Percentiles rank a stretch among this genome's conserved stretches.
Conservation (phyloP, 192 early-diverging fungal genomes). For the Phycomyces nitens region DNA sequence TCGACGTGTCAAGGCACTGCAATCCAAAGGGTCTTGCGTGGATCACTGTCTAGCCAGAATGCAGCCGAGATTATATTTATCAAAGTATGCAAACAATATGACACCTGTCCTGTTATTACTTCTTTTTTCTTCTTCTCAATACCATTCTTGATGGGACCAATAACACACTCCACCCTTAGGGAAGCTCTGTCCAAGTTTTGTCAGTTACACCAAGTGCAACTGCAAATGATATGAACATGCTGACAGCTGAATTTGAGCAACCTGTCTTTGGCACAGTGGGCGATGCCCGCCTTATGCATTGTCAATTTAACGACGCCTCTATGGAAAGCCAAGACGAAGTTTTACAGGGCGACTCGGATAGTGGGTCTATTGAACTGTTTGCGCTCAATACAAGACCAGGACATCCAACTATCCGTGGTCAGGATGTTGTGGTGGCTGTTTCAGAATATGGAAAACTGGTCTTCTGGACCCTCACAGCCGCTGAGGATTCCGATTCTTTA, state of each 20-base stretch:
- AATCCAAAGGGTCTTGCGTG: constrained; percentile 1
- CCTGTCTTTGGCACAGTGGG: constrained; percentile 11
- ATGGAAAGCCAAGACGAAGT: background rate
- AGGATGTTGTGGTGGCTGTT: constrained; percentile 14
- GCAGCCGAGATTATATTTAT: constrained; percentile 2
- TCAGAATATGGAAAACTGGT: constrained; percentile 28
- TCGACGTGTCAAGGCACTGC: constrained; percentile 5
- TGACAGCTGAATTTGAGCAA: constrained; percentile 14
- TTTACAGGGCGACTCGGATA: background rate
- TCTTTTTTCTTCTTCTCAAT: background rate
- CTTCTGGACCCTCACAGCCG: constrained; percentile 8
- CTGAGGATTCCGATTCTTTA: background rate
- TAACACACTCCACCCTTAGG: no score
- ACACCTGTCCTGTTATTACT: background rate
- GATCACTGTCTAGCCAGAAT: background rate
- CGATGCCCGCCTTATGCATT: constrained; percentile 7
- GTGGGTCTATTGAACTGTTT: background rate
- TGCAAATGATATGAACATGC: background rate
- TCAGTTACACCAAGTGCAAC: background rate
- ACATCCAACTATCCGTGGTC: constrained; percentile 16
- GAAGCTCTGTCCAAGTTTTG: background rate
- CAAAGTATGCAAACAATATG: constrained; percentile 11
- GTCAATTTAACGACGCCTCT: background rate
- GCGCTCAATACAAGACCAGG: background rate
- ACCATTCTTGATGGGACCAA: no score